Base-by-base conservation (phyloP, 164 flowering plant genomes). In the Vitis riparia region DNA sequence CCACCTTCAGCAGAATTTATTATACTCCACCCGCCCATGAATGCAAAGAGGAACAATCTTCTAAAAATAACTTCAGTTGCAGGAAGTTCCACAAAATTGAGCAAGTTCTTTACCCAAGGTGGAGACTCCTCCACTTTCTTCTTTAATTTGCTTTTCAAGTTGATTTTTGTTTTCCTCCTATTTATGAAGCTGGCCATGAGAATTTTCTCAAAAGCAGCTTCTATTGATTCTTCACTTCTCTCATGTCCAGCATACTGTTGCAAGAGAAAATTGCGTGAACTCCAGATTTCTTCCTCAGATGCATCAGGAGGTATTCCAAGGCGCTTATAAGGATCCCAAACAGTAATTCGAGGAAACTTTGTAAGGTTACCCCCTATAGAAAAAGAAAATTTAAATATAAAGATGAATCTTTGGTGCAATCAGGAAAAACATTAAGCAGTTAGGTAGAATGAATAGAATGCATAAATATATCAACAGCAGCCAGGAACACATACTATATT, bases 61-160 rank as follows among this genome's bases (percentile, higher is more conserved):
- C 98, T 89, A 49, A 93, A 85, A 48, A 95, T 87, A 51, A 91
- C 83, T 9, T 84, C 96, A 62, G 73, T 71, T 11, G 92, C 82
- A 56, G 99, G 98, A 79, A 86, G 76, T 80, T 95, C 99, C 55
- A 95, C 89, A 75, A 89, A 85, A 73, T 75, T 74, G 47, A 95
- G 85, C 58, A 91, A 79, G 65, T 75, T 87, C 77, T 93, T 82
- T 59, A 93, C 69, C 99, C 99, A 95, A 29, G 97, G 86, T 51
- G 99, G 99, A 68, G 99, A 95, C 75, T 95, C 99, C 67, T 93
- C 96, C 2, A 95, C 98, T 81, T 85, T 77, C 85, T 87, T 85
- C 82, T 93, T 91, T 63, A 95, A 82, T 76, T 78, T 84, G 75
- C 77, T 91, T 78, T 93, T 95, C 82, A 95, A 79, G 85, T 93